phyloP scores from a whole-genome alignment of 805 yeast genomes.

The Ogataea salicorniae region DNA sequence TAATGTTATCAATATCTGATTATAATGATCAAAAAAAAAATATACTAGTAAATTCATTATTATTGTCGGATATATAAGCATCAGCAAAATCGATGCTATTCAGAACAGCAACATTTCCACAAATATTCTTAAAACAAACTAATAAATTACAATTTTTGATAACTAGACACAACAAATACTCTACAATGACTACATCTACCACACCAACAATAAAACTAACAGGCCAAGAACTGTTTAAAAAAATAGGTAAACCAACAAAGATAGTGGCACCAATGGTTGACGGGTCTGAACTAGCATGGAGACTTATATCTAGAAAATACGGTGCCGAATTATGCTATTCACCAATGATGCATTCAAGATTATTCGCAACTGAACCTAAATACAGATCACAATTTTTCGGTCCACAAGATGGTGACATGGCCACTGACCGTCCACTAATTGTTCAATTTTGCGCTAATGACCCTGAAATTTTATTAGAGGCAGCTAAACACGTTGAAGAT shows the following conservation, averaged over 20 bases:
- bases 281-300: conserved; percentile 94
- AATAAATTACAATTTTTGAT: too few relatives aligned
- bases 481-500: conserved; percentile 76
- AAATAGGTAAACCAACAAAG: conserved; percentile 69
- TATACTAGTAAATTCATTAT: too few relatives aligned
- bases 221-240: conserved; percentile 68
- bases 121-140: too few relatives aligned
- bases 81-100: too few relatives aligned
- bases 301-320: conserved; percentile 74
- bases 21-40: too few relatives aligned
- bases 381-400: conserved; percentile 75
- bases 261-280: conserved; percentile 99
- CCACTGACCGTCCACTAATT: conserved; percentile 75
- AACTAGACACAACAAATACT: background rate
- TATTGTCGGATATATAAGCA: too few relatives aligned
- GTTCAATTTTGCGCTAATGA: conserved; percentile 98
- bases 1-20: too few relatives aligned
- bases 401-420: conserved; percentile 63
- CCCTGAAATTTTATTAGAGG: conserved; percentile 73
- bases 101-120: too few relatives aligned
- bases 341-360: conserved; percentile 93
- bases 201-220: background rate
- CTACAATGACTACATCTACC: too few relatives aligned
- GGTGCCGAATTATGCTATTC: conserved; percentile 95
- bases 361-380: conserved; percentile 79